Conservation (phyloP, 176 grass and related monocot species). For the Coix lacrymajobi region DNA sequence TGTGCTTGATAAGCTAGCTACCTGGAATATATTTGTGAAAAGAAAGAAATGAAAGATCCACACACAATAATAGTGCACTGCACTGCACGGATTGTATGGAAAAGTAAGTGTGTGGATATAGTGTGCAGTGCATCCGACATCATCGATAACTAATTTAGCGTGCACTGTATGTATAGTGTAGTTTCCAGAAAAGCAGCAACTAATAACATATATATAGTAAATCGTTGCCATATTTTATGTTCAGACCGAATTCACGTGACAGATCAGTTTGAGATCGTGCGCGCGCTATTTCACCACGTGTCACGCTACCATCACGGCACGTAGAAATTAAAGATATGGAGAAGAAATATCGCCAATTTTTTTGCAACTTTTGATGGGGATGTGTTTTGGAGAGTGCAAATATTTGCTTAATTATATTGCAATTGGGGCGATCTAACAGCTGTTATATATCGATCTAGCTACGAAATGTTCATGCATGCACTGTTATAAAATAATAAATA, state of each 20-base stretch:
- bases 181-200: background rate
- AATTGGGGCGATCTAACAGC: background rate
- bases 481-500: background rate
- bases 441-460: background rate
- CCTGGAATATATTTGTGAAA: constrained; percentile 41
- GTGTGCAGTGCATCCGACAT: background rate
- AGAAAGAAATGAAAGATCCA: background rate
- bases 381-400: background rate
- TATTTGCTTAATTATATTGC: constrained; percentile 11
- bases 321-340: background rate
- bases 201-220: background rate
- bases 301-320: background rate
- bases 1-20: constrained; percentile 50
- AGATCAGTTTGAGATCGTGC: background rate
- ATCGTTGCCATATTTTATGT: background rate
- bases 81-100: background rate
- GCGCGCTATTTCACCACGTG: background rate
- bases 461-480: background rate
- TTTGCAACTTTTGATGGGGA: background rate
- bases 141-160: background rate
- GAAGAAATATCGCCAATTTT: background rate
- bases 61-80: background rate
- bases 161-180: background rate
- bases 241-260: background rate
- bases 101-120: background rate